Base-by-base conservation (phyloP, 2,329 filamentous ascomycete species). In the Alternaria solani region DNA sequence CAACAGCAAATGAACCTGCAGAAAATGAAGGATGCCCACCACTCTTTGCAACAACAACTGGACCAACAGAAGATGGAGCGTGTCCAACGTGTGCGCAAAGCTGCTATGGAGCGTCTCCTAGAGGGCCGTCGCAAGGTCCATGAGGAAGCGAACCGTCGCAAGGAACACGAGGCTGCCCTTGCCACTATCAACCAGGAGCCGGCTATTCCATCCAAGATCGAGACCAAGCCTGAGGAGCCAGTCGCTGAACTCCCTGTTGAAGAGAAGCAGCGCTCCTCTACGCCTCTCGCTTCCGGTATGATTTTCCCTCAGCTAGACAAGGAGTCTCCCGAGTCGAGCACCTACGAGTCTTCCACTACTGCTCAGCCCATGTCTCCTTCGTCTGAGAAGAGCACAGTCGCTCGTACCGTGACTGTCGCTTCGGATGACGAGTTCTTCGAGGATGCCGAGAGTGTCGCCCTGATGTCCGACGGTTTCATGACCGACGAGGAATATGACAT, bases 401-500 rank as follows among this genome's bases (percentile, higher is more conserved):
- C 73, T 42, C 70, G 75, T 42, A 73, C 70, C 16, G 65, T 69
- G 51, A 67, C 77, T 66, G 52, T 81, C 32, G 75, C 80, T 54
- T 81, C 79, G 36, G 77, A 81, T 25, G 81, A 84, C 23, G 87
- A 89, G 71, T 80, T 85, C 48, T 82, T 85, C 23, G 83, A 87
- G 65, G 87, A 89, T 71, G 83, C 85, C 51, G 86, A 87, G 67
- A 87, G 84, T 65, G 81, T 88, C 59, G 83, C 85, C 7, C 76
- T 82, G 49, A 71, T 77, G 46, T 79, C 79, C 20, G 87, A 89
- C 47, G 91, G 90, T 12, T 97, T 97, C 84, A 81, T 96, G 84
- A 98, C 95, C 0, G 95, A 99, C 66, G 95, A 98, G 78, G 95
- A 99, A 81, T 99, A 98, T 78, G 95, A 99, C 73, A 94, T 98